Evolutionary conservation across 129 eudicot species (phyloP).

Genomic region (Centaurea solstitialis): DNA sequence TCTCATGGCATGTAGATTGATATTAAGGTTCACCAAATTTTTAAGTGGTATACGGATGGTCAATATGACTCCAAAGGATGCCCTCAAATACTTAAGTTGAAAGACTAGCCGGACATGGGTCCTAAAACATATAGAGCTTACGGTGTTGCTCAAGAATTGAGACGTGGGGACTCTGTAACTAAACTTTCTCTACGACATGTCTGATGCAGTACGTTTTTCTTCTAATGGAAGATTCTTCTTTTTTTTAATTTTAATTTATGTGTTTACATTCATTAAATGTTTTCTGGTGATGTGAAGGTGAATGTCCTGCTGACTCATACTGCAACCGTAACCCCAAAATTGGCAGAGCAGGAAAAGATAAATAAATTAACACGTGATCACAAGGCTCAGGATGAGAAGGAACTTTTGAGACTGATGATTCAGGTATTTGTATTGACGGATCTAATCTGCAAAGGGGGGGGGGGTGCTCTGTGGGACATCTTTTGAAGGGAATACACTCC

Average conservation of each 20-base stretch:
- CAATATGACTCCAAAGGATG: slow-evolving; percentile 29
- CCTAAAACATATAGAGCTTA: slow-evolving; percentile 87
- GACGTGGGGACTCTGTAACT: slow-evolving; percentile 86
- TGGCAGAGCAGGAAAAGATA: slow-evolving; percentile 12
- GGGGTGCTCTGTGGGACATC: slow-evolving; percentile 77
- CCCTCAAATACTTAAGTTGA: slow-evolving; percentile 68
- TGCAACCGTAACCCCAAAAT: slow-evolving; percentile 20
- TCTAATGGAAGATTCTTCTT: background rate
- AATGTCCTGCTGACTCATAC: slow-evolving; percentile 74
- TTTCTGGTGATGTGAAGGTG: slow-evolving; percentile 45
- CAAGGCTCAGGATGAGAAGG: slow-evolving; percentile 51
- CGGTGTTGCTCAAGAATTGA: slow-evolving; percentile 63
- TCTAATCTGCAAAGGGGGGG: slow-evolving; percentile 38
- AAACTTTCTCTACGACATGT: slow-evolving; percentile 73
- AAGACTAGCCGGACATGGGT: slow-evolving; percentile 83
- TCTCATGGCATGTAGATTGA: slow-evolving; percentile 49
- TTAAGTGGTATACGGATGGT: slow-evolving; percentile 47
- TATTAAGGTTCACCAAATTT: slow-evolving; percentile 54
- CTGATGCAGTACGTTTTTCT: slow-evolving; percentile 56
- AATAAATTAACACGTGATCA: slow-evolving; percentile 36
- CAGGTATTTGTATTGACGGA: slow-evolving; percentile 20
- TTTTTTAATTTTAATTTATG: background rate
- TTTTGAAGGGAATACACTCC: slow-evolving; percentile 71
- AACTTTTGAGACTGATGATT: slow-evolving; percentile 30
- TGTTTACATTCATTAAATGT: background rate